Conservation (phyloP, 768 basidiomycete species). For the Russula sp. region DNA sequence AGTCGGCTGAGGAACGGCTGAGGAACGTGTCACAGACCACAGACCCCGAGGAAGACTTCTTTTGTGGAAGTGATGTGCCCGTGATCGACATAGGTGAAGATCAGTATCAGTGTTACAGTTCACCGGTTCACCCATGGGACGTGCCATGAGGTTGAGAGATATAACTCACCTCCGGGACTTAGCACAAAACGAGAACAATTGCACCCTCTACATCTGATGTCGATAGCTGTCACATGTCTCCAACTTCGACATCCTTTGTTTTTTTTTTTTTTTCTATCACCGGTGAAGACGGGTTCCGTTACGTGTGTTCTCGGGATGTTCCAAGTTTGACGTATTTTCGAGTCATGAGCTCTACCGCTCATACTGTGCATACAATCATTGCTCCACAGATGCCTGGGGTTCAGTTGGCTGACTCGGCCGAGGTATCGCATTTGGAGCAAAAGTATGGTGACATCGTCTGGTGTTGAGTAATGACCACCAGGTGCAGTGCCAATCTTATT, state of each 20-base stretch:
- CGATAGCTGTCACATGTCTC: conserved; percentile 1
- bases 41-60: not conserved
- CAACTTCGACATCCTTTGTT: not conserved
- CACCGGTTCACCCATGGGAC: not conserved
- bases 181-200: not conserved
- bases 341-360: not conserved
- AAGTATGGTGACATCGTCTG: not conserved
- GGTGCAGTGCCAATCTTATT: not conserved
- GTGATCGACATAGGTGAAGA: conserved; percentile 4
- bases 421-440: not conserved
- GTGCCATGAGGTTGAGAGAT: not conserved
- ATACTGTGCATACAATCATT: not conserved
- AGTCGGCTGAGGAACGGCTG: not conserved
- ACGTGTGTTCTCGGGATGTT: conserved; percentile 8
- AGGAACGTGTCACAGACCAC: not conserved
- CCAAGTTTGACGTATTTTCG: not conserved
- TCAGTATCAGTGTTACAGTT: not conserved
- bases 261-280: conserved; percentile 4
- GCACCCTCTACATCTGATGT: not conserved
- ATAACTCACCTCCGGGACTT: not conserved
- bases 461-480: not conserved
- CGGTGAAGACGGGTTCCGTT: conserved; percentile 7
- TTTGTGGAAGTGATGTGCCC: conserved; percentile 1
- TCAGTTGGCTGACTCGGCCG: too few species aligned
- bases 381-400: not conserved